Evolutionary conservation across 768 basidiomycete genomes (phyloP), one percentile per base, ranked within the genome.

Genomic region (Leucocoprinus sp.): DNA sequence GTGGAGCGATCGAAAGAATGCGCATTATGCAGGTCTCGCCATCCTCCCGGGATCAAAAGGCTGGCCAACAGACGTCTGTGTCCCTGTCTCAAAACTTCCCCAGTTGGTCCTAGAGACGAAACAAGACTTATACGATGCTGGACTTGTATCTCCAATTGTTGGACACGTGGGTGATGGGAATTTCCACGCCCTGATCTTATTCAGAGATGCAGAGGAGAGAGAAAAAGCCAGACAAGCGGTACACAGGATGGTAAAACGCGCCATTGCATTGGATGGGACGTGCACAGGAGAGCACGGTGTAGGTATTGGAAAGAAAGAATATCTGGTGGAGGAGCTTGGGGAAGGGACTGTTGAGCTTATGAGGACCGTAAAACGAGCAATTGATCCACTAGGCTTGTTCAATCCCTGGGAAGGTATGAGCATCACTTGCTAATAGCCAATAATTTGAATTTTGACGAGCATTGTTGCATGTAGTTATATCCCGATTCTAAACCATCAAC

Each of bases 251-350:
- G 79, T 85, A 2, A 62, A 71, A 50, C 69, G 82, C 11, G 84
- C 84, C 2, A 78, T 87, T 45, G 71, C 66, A 15, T 66, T 87
- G 41, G 84, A 86, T 51, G 84, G 84, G 15, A 85, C 84, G 33
- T 87, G 84, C 82, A 84, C 81, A 0, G 86, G 86, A 3, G 90
- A 93, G 55, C 90, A 93, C 55, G 91, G 90, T 1, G 86, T 93
- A 5, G 91, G 90, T 0, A 67, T 92, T 8, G 90, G 90, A 4
- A 93, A 93, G 67, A 77, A 75, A 48, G 71, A 82, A 49, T 93
- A 82, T 57, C 70, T 96, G n/a, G 70, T 75, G 11, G 74, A 81
- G 31, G 93, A 96, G 57, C 71, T 96, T 0, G 92, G 93, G 0
- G 68, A 68, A 19, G 88, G 85, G 2, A 93, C 93, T 0, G 83